A percentile compares a stretch with the other conserved stretches of the same genome.
These are phyloP conservation scores for Lizanozyma gosingica DNA, from an alignment of 1,139 yeast genomes.

Conservation along the genomic window DNA sequence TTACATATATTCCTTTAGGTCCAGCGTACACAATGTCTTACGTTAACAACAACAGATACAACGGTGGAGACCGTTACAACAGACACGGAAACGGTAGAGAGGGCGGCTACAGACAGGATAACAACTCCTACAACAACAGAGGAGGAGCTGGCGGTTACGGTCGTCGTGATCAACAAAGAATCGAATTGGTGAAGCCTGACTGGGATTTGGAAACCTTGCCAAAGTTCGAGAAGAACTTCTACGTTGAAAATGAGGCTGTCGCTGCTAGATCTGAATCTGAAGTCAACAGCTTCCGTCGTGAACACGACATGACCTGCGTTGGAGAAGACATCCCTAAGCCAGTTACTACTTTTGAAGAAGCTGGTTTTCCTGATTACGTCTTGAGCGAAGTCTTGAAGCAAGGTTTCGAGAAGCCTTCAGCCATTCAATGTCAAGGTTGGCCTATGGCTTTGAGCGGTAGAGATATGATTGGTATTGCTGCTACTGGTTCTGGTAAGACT, in stretches of 20 bases:
- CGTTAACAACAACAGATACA: slow-evolving; percentile 13
- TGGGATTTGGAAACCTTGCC: slow-evolving; percentile 78
- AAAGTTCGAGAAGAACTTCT: slow-evolving; percentile 90
- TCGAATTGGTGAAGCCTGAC: slow-evolving; percentile 57
- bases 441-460: slow-evolving; percentile 99
- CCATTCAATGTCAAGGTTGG: slow-evolving; percentile 99
- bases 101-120: slow-evolving; percentile 19
- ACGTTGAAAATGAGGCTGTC: slow-evolving; percentile 76
- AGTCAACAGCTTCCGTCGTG: slow-evolving; percentile 64
- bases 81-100: slow-evolving; percentile 13
- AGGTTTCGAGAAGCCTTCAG: slow-evolving; percentile 92
- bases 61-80: slow-evolving; percentile 7
- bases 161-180: slow-evolving; percentile 39
- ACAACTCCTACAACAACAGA: slow-evolving; percentile 22
- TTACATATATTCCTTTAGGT: slow-evolving; percentile 2
- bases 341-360: slow-evolving; percentile 85
- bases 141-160: slow-evolving; percentile 21
- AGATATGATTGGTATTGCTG: slow-evolving; percentile 97
- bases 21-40: slow-evolving; percentile 21
- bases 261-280: slow-evolving; percentile 67
- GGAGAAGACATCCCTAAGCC: slow-evolving; percentile 94
- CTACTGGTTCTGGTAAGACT: slow-evolving; percentile 98
- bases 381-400: slow-evolving; percentile 80
- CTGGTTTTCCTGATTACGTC: slow-evolving; percentile 94
- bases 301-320: slow-evolving; percentile 73